Conservation (phyloP, 1,284 basidiomycete species). For the Tilletia indica region DNA sequence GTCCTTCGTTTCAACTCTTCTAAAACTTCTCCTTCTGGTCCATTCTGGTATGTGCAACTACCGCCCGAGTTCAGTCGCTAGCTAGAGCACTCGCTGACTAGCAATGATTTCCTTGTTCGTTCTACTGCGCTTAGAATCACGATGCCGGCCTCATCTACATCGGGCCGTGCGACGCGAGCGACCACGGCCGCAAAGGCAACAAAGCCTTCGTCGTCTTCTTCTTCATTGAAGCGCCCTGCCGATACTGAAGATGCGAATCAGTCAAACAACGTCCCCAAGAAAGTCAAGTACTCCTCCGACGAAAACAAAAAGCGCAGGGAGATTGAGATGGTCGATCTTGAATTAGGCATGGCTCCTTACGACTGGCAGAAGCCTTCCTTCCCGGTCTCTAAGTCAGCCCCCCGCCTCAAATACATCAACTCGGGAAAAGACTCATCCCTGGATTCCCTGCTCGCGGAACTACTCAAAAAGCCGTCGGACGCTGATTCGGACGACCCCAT, state of each 20-base stretch:
- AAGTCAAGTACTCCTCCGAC: not conserved
- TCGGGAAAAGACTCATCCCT: not conserved
- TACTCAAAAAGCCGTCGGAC: not conserved
- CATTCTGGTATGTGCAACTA: too few relatives aligned
- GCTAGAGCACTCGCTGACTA: too few relatives aligned
- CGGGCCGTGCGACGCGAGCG: not conserved
- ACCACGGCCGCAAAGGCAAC: not conserved
- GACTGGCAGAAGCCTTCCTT: constrained; percentile 5
- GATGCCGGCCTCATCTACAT: not conserved
- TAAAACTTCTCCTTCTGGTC: too few relatives aligned
- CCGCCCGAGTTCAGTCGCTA: too few relatives aligned
- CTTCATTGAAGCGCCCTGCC: not conserved
- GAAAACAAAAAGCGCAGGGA: not conserved
- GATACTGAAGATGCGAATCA: not conserved
- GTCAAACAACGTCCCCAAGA: not conserved
- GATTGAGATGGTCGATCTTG: not conserved
- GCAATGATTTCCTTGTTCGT: too few relatives aligned
- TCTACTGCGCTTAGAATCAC: too few relatives aligned
- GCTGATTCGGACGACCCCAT: not conserved
- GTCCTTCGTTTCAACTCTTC: too few relatives aligned
- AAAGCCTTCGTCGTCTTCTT: not conserved
- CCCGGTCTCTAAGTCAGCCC: not conserved
- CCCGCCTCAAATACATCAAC: not conserved
- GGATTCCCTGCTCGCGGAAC: not conserved
- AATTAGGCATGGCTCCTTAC: not conserved